Conservation (phyloP, 345 rosid genomes). For the Abelmoschus esculentus region DNA sequence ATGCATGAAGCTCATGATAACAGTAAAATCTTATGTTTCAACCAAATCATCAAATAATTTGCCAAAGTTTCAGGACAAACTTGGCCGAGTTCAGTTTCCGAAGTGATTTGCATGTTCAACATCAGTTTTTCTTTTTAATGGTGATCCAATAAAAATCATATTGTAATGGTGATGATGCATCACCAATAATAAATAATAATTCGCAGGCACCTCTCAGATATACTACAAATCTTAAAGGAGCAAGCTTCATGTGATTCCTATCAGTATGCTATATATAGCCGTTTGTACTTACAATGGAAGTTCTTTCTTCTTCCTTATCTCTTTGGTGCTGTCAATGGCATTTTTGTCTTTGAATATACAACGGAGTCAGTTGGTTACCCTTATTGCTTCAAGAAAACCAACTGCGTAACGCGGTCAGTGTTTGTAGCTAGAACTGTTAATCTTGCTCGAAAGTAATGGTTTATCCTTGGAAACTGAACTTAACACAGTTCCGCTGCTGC, state of each 20-base stretch:
- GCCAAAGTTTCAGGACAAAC: slow-evolving; percentile 6
- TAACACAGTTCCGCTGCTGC: slow-evolving; percentile 43
- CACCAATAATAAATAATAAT: slow-evolving; percentile 21
- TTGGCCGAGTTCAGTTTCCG: background rate
- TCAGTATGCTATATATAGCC: slow-evolving; percentile 31
- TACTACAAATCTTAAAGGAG: slow-evolving; percentile 21
- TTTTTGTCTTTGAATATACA: slow-evolving; percentile 31
- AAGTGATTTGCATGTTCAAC: background rate
- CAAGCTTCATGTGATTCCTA: slow-evolving; percentile 34
- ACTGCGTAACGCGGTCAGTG: slow-evolving; percentile 29
- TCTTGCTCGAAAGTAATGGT: slow-evolving; percentile 46
- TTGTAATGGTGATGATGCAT: background rate
- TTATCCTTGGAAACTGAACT: slow-evolving; percentile 66
- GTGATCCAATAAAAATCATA: slow-evolving; percentile 10
- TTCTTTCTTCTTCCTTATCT: slow-evolving; percentile 3
- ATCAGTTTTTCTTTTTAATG: background rate
- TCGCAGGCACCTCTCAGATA: slow-evolving; percentile 24
- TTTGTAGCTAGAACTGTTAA: slow-evolving; percentile 50
- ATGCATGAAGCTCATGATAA: background rate
- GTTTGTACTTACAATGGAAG: slow-evolving; percentile 44
- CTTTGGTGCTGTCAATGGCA: slow-evolving; percentile 26
- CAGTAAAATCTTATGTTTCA: background rate
- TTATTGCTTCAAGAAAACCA: slow-evolving; percentile 12
- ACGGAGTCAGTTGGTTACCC: slow-evolving; percentile 24
- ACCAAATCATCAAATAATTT: background rate